Percentiles rank a stretch among this genome's conserved stretches.
Conservation (phyloP, 331 rosid species). For the Acacia concinna region DNA sequence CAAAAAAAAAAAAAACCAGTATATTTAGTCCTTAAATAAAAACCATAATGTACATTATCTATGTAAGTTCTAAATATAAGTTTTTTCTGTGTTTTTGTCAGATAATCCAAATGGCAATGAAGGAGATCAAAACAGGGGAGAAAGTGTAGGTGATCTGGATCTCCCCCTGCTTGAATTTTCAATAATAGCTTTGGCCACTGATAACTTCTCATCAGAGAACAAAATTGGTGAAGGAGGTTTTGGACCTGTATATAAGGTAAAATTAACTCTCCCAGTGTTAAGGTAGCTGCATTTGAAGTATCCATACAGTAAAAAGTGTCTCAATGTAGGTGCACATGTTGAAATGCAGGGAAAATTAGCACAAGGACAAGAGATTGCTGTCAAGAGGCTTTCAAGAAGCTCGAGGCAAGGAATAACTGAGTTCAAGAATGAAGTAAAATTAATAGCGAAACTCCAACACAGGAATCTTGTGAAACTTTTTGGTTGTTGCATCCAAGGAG, state of each 20-base stretch:
- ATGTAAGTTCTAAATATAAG: neutral
- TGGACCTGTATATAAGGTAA: constrained; percentile 12
- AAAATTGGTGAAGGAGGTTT: constrained; percentile 18
- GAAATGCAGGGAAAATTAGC: constrained; percentile 1
- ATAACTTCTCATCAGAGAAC: neutral
- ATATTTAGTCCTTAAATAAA: neutral
- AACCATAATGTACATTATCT: neutral
- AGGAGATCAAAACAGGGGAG: neutral
- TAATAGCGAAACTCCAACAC: constrained; percentile 5
- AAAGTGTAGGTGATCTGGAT: neutral
- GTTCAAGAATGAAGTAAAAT: constrained; percentile 8
- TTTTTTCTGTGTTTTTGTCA: neutral
- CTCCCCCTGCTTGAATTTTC: neutral
- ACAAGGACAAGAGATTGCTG: neutral
- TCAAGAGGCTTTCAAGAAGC: neutral
- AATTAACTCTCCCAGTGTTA: neutral
- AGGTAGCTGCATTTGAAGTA: neutral
- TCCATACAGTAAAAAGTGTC: neutral
- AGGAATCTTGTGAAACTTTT: constrained; percentile 3
- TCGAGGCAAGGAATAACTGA: constrained; percentile 8
- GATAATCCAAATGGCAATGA: neutral
- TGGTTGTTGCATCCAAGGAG: constrained; percentile 17
- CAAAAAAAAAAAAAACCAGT: too few species aligned
- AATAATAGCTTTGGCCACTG: neutral
- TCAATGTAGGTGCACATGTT: neutral